Evolutionary conservation across 2,329 filamentous ascomycete species (phyloP), one percentile per base, ranked within the genome.

Genomic region (Bipolaris cookei): DNA sequence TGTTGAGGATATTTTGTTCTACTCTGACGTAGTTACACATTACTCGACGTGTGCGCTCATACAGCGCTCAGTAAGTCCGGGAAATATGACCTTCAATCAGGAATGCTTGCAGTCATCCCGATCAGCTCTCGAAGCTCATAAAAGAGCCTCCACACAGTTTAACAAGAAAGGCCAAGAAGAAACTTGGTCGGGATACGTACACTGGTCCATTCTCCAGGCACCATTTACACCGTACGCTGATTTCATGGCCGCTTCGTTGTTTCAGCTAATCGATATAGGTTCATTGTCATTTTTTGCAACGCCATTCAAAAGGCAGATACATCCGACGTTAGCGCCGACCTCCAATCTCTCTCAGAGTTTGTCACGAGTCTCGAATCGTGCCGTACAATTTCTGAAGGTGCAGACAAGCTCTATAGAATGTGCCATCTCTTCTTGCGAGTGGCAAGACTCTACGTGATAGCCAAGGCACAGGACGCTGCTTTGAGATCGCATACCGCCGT

Each of bases 341-440:
- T 90, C 4, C 66, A 75, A 28, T 79, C 82, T 0, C 78, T 90
- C 1, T 79, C 81, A 34, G 79, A 83, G 1, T 89, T 89, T 62
- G 82, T 84, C 46, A 70, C 76, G 18, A 87, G 84, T 2, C 80
- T 89, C 2, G 79, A 83, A 57, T 79, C 80, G 0, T 79, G 81
- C 2, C 79, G 79, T 43, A 77, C 78, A 4, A 76, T 82, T 2
- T 88, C 86, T 1, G 83, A 88, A 65, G 82, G 84, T 2, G 81
- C 86, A 20, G 80, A 83, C 25, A 86, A 86, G 65, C 78, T 90
- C 11, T 83, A 86, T 65, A 83, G 81, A n/a, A 79, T 90, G 25
- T 88, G 84, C 63, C 80, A 83, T 34, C 81, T 89, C 23, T 85
- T 90, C 69, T 81, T 82, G 58, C 84, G 84, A 52, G 84, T 89